These are phyloP conservation scores for Lippia alba DNA, from an alignment of 305 asterid genomes.

Conservation along the genomic window DNA sequence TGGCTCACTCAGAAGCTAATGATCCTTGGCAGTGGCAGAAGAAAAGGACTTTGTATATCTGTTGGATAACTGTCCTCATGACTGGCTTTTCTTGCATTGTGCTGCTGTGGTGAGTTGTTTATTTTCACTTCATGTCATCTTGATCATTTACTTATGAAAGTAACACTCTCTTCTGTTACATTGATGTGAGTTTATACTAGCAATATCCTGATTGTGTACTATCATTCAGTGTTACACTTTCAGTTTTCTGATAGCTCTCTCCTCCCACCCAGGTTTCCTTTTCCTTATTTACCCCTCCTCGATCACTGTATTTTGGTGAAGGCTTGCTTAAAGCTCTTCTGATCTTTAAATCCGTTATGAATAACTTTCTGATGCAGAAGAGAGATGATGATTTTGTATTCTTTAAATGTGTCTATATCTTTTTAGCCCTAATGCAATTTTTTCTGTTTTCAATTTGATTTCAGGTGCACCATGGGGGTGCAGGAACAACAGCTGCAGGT, in stretches of 20 bases:
- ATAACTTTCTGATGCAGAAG: slow-evolving; percentile 4
- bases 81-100: slow-evolving; percentile 95
- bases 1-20: slow-evolving; percentile 32
- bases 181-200: slow-evolving; percentile 1
- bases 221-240: neutral
- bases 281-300: neutral
- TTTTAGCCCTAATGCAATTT: slow-evolving; percentile 2
- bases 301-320: neutral
- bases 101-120: slow-evolving; percentile 80
- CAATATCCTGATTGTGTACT: neutral
- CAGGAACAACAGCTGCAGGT: slow-evolving; percentile 99
- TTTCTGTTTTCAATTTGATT: slow-evolving; percentile 24
- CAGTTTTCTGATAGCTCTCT: no score
- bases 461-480: slow-evolving; percentile 99
- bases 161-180: neutral
- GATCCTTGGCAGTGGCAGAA: slow-evolving; percentile 75
- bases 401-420: neutral
- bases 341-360: neutral
- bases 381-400: slow-evolving; percentile 9
- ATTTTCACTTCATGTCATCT: slow-evolving; percentile 10
- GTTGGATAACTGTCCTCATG: slow-evolving; percentile 92
- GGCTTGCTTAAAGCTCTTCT: neutral
- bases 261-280: neutral
- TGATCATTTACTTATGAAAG: neutral
- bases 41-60: slow-evolving; percentile 79